Evolutionary conservation across 371 early-diverging fungal species (phyloP), one percentile per base, ranked within the genome.

Genomic region (Dichotomocladium elegans): DNA sequence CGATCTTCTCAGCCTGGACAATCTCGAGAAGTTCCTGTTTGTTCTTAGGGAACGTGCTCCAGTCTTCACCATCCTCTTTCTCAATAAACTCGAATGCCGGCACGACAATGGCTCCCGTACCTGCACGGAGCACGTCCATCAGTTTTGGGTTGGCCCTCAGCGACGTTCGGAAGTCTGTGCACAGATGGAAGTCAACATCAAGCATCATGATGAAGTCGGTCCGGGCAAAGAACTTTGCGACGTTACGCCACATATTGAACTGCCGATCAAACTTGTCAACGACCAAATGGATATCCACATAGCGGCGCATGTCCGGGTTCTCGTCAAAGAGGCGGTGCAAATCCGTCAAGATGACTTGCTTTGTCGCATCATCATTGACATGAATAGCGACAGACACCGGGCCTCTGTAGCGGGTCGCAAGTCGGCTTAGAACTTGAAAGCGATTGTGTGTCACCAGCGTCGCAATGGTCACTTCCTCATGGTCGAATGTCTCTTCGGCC

Each of bases 201-300:
- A 82, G 61, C 72, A 79, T 69, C 70, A 83, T 73, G 56, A 82
- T 68, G 45, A 76, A 81, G 35, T 82, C 80, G 0, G 78, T 73
- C 22, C 82, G 58, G 1, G 80, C 77, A 66, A 83, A 83, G 47
- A 81, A 71, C 49, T 81, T 77, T 53, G 84, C 84, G 0, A 82
- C 79, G 33, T 83, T 83, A 37, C 84, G 69, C 84, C 84, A 83
- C 79, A 80, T 77, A 51, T 83, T 83, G 64, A 83, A 81, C 51
- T 82, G 81, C 42, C 81, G 66, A 47, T 80, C 79, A 56, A 79
- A 82, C 31, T 70, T 68, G 51, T 83, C 84, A 1, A 81, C 70
- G 1, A 83, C 78, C 21, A 83, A 58, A 55, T 83, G 84, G 17
- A 80, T 44, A 60, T 83, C 84, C 3, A 81, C 80, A 40, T 72